Conservation (phyloP, 2,329 filamentous ascomycete species). For the Penicillium sumatraense region DNA sequence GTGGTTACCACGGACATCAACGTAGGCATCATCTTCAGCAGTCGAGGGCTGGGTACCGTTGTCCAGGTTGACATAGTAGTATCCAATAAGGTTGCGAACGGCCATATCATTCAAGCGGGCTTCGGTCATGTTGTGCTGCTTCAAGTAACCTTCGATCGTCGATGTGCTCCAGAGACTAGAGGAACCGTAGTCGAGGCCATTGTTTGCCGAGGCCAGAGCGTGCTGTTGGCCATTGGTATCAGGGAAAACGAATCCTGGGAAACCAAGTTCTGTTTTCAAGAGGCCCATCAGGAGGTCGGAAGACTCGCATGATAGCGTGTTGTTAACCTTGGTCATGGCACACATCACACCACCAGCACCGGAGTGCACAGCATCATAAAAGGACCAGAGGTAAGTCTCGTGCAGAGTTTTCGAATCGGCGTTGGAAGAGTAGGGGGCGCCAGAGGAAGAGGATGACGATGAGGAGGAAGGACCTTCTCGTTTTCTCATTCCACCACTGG, state of each 20-base stretch:
- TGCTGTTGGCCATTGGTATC: conserved; percentile 53
- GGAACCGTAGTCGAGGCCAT: conserved; percentile 45
- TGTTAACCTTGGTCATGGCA: conserved; percentile 49
- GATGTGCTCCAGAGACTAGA: conserved; percentile 35
- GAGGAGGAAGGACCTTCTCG: conserved; percentile 4
- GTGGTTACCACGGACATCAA: conserved; percentile 73
- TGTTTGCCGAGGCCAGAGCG: conserved; percentile 50
- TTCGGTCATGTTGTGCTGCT: conserved; percentile 47
- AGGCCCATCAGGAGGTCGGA: conserved; percentile 51
- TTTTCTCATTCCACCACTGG: conserved; percentile 31
- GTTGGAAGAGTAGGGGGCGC: conserved; percentile 54
- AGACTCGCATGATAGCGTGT: conserved; percentile 55
- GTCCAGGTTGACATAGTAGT: conserved; percentile 50
- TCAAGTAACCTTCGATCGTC: conserved; percentile 41
- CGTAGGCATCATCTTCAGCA: conserved; percentile 11
- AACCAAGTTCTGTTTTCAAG: conserved; percentile 57
- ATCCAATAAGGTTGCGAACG: conserved; percentile 51
- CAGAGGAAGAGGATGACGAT: conserved; percentile 5
- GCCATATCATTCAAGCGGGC: conserved; percentile 53
- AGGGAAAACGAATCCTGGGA: conserved; percentile 53
- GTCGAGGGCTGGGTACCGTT: conserved; percentile 39
- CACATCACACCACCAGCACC: conserved; percentile 60
- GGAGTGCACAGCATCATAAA: conserved; percentile 71
- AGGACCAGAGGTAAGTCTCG: conserved; percentile 78
- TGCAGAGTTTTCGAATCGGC: conserved; percentile 75